phyloP scores from a whole-genome alignment of 768 basidiomycete species.

The Astraeus odoratus region DNA sequence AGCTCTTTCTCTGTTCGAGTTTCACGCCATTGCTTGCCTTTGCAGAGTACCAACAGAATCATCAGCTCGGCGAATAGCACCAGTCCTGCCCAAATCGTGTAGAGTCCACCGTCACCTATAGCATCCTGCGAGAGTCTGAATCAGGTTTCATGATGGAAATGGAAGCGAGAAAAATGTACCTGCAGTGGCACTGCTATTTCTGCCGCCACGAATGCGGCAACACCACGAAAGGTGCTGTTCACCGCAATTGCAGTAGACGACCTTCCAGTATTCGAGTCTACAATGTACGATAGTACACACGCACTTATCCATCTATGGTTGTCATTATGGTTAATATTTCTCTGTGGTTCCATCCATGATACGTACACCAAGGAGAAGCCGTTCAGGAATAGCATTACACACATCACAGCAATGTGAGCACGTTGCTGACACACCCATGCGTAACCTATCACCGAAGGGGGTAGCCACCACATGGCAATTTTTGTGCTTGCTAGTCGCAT shows the following conservation, averaged over 20 bases:
- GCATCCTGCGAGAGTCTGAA: slow-evolving; percentile 44
- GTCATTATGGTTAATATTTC: too few species aligned
- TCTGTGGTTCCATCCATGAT: too few species aligned
- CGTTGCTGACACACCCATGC: slow-evolving; percentile 70
- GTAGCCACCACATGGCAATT: slow-evolving; percentile 42
- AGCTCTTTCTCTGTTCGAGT: slow-evolving; percentile 38
- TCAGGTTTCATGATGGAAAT: not conserved
- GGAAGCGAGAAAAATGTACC: slow-evolving; percentile 8
- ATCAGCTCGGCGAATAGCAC: slow-evolving; percentile 47
- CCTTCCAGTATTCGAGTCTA: slow-evolving; percentile 79
- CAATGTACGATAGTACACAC: slow-evolving; percentile 75
- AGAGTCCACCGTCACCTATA: slow-evolving; percentile 81
- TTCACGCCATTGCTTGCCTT: slow-evolving; percentile 57
- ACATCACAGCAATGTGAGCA: slow-evolving; percentile 61
- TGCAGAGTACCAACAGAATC: slow-evolving; percentile 53
- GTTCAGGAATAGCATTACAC: slow-evolving; percentile 64
- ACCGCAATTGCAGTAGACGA: slow-evolving; percentile 71
- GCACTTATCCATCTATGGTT: slow-evolving; percentile 51
- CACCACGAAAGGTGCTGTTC: slow-evolving; percentile 71
- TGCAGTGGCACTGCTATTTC: slow-evolving; percentile 76
- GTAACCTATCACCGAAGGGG: slow-evolving; percentile 58
- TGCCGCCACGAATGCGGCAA: slow-evolving; percentile 57
- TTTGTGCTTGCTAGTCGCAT: slow-evolving; percentile 70
- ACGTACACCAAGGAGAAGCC: slow-evolving; percentile 72
- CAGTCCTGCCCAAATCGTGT: slow-evolving; percentile 59